Evolutionary conservation across 2,329 filamentous ascomycete species (phyloP), one percentile per base, ranked within the genome.

Genomic region (Knufia petricola): DNA sequence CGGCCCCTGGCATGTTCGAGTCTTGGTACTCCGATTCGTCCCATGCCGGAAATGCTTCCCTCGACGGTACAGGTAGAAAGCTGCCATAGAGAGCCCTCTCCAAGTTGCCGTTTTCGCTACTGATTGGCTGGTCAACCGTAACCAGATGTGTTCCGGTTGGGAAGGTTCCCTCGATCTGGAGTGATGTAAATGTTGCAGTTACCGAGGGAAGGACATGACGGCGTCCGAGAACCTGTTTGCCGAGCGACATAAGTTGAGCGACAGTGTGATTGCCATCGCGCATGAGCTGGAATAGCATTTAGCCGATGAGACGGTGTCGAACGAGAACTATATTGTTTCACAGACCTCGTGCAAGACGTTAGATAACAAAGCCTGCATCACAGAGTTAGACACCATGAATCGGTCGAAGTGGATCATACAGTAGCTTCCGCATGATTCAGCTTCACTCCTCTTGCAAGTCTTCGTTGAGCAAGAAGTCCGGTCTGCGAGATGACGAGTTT

Each of bases 101-200:
- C 28, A 95, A 73, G 65, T 95, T 81, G 3, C 89, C 90, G 63
- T 95, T 85, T 55, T 95, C 84, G 52, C 81, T 82, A 55, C 81
- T 80, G 66, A 96, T 84, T 21, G 90, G 90, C 63, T 94, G 81
- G 68, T 95, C 87, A 15, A 96, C 87, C 0, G 90, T 96, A 30
- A 96, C 89, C 34, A 96, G 81, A 63, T 95, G 95, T 1, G 89
- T 95, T 48, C 90, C 90, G 6, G 79, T 84, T 24, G 81, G 83
- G 63, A 96, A 96, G 1, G 89, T 96, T 51, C 90, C 90, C 68
- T 96, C 90, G 56, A 96, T 85, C 73, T 94, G 87, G 58, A 96
- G 78, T 69, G 94, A 85, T 50, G 79, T 75, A 37, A 96, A 78
- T 2, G 86, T 88, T 34, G 78, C 75, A 51, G 83, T 78, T 20